These are phyloP conservation scores for Sarocladium brachiariae DNA, from an alignment of 2,329 filamentous ascomycete species.

Conservation along the genomic window DNA sequence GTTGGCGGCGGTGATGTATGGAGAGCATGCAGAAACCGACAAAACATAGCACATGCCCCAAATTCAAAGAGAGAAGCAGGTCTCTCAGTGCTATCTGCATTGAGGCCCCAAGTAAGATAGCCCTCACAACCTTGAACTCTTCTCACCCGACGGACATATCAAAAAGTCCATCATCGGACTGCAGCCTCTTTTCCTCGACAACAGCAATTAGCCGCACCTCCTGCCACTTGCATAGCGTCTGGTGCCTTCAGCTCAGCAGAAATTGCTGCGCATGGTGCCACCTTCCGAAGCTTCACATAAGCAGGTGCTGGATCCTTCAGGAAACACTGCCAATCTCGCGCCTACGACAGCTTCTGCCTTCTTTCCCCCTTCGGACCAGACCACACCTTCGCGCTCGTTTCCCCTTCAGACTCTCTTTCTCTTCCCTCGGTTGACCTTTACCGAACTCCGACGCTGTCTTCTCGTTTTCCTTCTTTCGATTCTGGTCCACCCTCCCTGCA, in stretches of 20 bases:
- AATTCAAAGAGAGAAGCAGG: no score
- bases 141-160: no score
- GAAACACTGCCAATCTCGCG: background rate
- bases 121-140: no score
- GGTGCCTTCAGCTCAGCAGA: background rate
- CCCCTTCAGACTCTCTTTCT: background rate
- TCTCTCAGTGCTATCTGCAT: no score
- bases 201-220: background rate
- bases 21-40: no score
- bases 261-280: background rate
- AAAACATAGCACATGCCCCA: no score
- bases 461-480: slow-evolving; percentile 6
- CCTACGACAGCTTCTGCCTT: background rate
- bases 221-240: slow-evolving; percentile 5
- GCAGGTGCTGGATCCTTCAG: background rate
- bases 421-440: background rate
- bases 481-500: slow-evolving; percentile 11
- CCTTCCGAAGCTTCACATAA: background rate
- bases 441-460: slow-evolving; percentile 1
- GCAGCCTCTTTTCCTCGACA: background rate
- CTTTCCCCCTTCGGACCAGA: background rate
- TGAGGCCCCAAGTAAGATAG: no score
- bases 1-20: no score
- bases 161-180: background rate
- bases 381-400: slow-evolving; percentile 1